Evolutionary conservation across 305 asterid genomes (phyloP).

Genomic region (Rubia peregrina): DNA sequence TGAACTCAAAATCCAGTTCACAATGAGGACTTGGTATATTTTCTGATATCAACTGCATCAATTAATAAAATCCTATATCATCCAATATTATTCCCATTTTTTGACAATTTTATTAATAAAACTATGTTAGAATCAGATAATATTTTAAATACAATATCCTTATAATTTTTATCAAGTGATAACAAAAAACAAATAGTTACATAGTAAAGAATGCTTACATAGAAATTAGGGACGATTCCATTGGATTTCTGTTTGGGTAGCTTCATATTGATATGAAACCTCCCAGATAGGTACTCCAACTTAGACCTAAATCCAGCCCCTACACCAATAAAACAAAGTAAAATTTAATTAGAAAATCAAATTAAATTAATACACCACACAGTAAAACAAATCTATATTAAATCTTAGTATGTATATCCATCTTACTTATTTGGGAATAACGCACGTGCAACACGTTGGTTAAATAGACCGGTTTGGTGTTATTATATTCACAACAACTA

Average conservation of each 20-base stretch:
- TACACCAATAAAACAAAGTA: background rate
- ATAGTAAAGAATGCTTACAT: background rate
- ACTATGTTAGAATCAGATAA: too few relatives aligned
- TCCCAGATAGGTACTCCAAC: background rate
- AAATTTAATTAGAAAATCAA: background rate
- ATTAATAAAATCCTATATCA: background rate
- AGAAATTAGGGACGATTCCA: background rate
- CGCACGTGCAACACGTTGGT: too few relatives aligned
- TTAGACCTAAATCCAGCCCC: background rate
- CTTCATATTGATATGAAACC: background rate
- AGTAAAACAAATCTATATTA: background rate
- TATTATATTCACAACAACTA: too few relatives aligned
- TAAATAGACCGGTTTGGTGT: too few relatives aligned
- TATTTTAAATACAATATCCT: too few relatives aligned
- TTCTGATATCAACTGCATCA: background rate
- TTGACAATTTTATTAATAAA: too few relatives aligned
- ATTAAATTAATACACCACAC: background rate
- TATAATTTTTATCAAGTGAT: background rate
- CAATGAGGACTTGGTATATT: background rate
- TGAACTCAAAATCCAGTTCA: constrained; percentile 1
- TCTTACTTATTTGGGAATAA: too few relatives aligned
- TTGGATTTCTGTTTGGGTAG: background rate
- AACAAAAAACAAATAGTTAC: too few relatives aligned
- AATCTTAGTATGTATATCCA: too few relatives aligned
- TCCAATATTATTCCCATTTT: background rate